Evolutionary conservation across 2,329 filamentous ascomycete species (phyloP), one percentile per base, ranked within the genome.

Genomic region (Hypoxylon sp.): DNA sequence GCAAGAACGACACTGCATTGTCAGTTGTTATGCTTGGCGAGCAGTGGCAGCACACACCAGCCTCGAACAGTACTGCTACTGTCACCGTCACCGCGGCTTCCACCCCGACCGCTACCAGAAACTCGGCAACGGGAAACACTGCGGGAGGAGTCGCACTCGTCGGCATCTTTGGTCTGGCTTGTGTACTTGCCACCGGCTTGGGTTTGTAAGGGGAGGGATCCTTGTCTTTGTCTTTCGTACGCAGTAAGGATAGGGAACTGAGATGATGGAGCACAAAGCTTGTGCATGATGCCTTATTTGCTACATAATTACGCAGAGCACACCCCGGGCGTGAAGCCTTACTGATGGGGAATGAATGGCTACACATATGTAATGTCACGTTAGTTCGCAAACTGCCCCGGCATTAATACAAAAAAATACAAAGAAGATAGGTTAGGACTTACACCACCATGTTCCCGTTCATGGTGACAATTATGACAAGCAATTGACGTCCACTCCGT

Each of bases 1-100:
- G 91, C 84, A 81, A 80, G 70, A 91, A 88, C 72, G 85, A 83
- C 70, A 88, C 84, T 8, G 86, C 85, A 35, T 81, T 92, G 49
- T 82, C 81, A 3, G 82, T 85, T 6, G 78, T 77, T 14, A 66
- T 73, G 20, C 69, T 80, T 11, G 70, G 71, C 13, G 74, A 77
- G 44, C 50, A 58, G 7, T 60, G 69, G n/a, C 7, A 42, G 17
- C 31, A 42, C 13, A 17, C 44, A 6, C 20, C 50, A 8, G 27
- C 35, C 7, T 11, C 35, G 2, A 61, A 54, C 6, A 49, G 42
- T 6, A 46, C 59, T 10, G 27, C 30, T 8, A 64, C 60, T 2
- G 55, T 40, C 22, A 61, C 57, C 42, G 51, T 50, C 48, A 57
- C 49, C 10, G 50, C 40, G 8, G 20, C 54, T 31, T 17, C 44